Conservation (phyloP, 164 flowering plant genomes). For the Houttuynia cordata region DNA sequence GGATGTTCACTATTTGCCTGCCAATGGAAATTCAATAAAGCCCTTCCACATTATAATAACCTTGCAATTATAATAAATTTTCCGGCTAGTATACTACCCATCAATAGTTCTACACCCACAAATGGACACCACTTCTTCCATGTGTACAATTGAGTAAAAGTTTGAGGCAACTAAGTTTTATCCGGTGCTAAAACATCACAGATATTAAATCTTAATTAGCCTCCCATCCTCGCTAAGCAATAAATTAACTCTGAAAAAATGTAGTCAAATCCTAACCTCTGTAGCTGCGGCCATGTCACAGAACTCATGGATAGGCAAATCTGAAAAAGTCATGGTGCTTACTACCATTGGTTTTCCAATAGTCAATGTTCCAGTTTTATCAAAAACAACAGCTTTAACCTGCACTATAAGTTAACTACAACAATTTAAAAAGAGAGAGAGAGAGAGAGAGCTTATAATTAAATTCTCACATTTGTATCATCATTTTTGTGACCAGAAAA, state of each 20-base stretch:
- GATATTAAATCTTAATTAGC: too few species aligned
- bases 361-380: constrained; percentile 92
- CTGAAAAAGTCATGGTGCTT: constrained; percentile 51
- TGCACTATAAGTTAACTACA: constrained; percentile 12
- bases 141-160: too few species aligned
- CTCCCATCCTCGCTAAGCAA: background rate
- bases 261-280: constrained; percentile 42
- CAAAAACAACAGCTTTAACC: constrained; percentile 81
- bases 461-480: too few species aligned
- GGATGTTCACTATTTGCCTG: constrained; percentile 97
- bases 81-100: too few species aligned
- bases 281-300: constrained; percentile 57
- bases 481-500: too few species aligned
- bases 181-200: too few species aligned
- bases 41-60: too few species aligned
- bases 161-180: too few species aligned
- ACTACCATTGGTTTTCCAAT: constrained; percentile 82
- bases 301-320: constrained; percentile 57
- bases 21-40: background rate
- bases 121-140: too few species aligned
- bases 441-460: too few species aligned
- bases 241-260: background rate
- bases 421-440: background rate
- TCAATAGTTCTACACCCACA: too few species aligned
- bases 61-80: too few species aligned